Evolutionary conservation across 2,329 filamentous ascomycete genomes (phyloP), one percentile per base, ranked within the genome.

Genomic region (Cercospora zeae-maydis): DNA sequence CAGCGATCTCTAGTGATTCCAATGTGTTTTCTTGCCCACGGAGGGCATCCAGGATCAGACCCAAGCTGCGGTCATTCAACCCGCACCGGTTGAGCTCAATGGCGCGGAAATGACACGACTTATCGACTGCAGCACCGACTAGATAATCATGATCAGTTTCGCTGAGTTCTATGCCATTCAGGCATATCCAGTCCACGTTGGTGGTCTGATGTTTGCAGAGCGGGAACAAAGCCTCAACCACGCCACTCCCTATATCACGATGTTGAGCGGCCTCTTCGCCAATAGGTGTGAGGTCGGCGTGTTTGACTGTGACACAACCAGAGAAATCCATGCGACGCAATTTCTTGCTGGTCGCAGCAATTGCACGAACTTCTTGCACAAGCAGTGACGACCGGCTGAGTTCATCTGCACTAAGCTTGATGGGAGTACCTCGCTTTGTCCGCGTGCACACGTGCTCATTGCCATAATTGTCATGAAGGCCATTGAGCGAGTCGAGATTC

Each of bases 61-160:
- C 81, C 61, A 86, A 76, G n/a, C 80, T 81, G 30, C 84, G 78
- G 69, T 86, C 84, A 21, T 78, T 84, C 52, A 87, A 73, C 7
- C 82, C 83, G 69, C 88, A 90, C 49, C 85, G 82, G 56, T 86
- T 86, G 59, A 89, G 80, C 70, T 90, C 88, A 16, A 91, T 78
- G 1, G 86, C 88, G 53, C 88, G 84, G 58, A 91, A 79, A 69
- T 88, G 85, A 61, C 87, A 88, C 27, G 79, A 79, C 66, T 83
- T 81, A 64, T 89, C 86, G 1, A 87, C 86, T 9, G 87, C 85
- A n/a, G 87, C 86, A 66, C 87, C 86, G 49, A 89, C 85, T 51
- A 88, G 70, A 67, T 84, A 84, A 65, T 90, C 88, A 58, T 90
- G 77, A 74, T 91, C 88, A 0, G 86, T 85, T 59, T 91, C 88